Percentiles rank a stretch among this genome's conserved stretches.
These are phyloP conservation scores for Penicillium longicatenatum DNA, from an alignment of 495 filamentous ascomycete species.

Conservation along the genomic window DNA sequence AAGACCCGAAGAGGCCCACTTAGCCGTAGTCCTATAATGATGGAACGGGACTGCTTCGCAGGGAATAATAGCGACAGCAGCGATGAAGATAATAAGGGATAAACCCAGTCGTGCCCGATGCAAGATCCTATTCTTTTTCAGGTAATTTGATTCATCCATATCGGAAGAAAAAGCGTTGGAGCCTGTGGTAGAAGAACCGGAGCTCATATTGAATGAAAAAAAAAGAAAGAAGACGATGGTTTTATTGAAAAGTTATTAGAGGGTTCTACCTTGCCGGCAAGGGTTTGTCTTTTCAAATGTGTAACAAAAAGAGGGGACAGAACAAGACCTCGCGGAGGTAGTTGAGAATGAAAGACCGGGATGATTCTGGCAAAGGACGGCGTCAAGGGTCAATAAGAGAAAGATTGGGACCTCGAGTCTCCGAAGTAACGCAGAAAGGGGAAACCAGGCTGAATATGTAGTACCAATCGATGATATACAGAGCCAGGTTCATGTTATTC, in stretches of 20 bases:
- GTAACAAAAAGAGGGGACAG: slow-evolving; percentile 14
- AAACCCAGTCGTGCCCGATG: slow-evolving; percentile 42
- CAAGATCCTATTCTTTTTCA: slow-evolving; percentile 38
- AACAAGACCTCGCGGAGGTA: slow-evolving; percentile 9
- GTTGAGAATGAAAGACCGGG: slow-evolving; percentile 15
- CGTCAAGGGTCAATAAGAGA: slow-evolving; percentile 7
- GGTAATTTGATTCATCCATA: slow-evolving; percentile 41
- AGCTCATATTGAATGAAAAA: slow-evolving; percentile 26
- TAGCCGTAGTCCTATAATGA: slow-evolving; percentile 41
- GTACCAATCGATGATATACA: background rate
- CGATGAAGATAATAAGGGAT: slow-evolving; percentile 32
- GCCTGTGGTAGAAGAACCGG: slow-evolving; percentile 26
- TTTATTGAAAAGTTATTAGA: slow-evolving; percentile 9
- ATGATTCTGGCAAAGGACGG: slow-evolving; percentile 17
- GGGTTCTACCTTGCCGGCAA: slow-evolving; percentile 25
- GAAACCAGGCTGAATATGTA: slow-evolving; percentile 23
- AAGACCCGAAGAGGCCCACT: slow-evolving; percentile 39
- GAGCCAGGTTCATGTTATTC: background rate
- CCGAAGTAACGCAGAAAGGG: slow-evolving; percentile 8
- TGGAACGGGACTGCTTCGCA: slow-evolving; percentile 45
- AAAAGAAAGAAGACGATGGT: background rate
- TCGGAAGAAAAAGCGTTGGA: slow-evolving; percentile 38
- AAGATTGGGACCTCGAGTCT: slow-evolving; percentile 11
- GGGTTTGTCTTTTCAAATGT: slow-evolving; percentile 5
- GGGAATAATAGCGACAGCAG: slow-evolving; percentile 41